Base-by-base conservation (phyloP, 768 basidiomycete genomes). In the Coprinellus aureogranulatus region DNA sequence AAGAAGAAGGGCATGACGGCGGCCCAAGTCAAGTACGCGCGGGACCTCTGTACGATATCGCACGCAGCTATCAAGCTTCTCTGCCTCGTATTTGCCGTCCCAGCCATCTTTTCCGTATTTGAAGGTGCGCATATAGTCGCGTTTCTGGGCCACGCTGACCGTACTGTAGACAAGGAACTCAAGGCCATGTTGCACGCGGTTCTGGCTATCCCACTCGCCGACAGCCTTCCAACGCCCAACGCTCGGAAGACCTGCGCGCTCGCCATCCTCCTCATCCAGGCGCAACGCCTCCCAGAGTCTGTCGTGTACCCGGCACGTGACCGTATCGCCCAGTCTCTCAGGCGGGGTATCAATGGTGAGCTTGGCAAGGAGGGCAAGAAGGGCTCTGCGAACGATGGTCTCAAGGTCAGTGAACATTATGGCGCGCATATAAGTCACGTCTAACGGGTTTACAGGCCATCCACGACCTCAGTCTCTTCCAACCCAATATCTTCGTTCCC, bases 361-460 rank as follows among this genome's bases (percentile, higher is more conserved):
- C 81, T 93, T 14, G 92, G 92, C 4, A 90, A 90, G 67, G 92
- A 94, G 68, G 92, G 92, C 10, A 93, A 93, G 76, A 92, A 91
- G 65, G 92, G 92, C 0, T 84, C 91, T 3, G 81, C 78, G 1
- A 87, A 81, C 31, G 91, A 94, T 68, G 89, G 88, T 22, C 77
- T 92, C 46, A 90, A 86, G 81, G 91, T 87, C 66, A 62, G 71
- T 67, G 54, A 52, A 55, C 49, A 42, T 41, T 37, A 31, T 25
- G 60, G 54, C 60, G 55, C 41, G 26, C 26, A 44, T 55, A 16
- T 44, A 27, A n/a, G 45, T 53, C 48, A 28, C 23, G 3, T 14
- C 37, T 55, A 49, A 64, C 44, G 56, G 23, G 30, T 8, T 11
- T 39, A 11, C 54, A 91, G 90, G 90, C 89, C 3, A 78, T 92